phyloP scores from a whole-genome alignment of 768 basidiomycete species.

The Lactifluus echinatus region DNA sequence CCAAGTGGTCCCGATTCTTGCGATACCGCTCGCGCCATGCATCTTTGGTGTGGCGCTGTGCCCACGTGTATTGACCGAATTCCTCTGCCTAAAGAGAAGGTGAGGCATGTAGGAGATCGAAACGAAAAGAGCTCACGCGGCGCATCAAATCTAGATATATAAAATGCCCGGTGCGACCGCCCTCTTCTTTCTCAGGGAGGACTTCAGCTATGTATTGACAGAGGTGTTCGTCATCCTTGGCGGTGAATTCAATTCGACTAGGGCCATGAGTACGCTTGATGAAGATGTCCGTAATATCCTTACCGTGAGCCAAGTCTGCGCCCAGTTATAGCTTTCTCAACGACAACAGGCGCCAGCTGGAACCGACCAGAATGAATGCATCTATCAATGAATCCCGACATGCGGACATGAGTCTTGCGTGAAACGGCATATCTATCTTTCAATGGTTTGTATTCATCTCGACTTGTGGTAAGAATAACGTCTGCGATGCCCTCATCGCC shows the following conservation, averaged over 20 bases:
- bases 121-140: slow-evolving; percentile 1
- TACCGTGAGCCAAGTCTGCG: slow-evolving; percentile 5
- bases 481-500: slow-evolving; percentile 1
- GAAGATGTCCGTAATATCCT: not conserved
- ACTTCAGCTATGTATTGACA: slow-evolving; percentile 14
- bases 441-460: not conserved
- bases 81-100: not conserved
- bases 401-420: slow-evolving; percentile 12
- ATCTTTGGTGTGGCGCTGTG: slow-evolving; percentile 17
- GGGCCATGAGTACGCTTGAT: not conserved
- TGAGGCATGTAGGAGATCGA: not conserved
- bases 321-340: not conserved
- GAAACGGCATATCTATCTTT: slow-evolving; percentile 15
- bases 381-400: slow-evolving; percentile 18
- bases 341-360: not conserved
- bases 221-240: slow-evolving; percentile 9
- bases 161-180: slow-evolving; percentile 10
- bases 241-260: slow-evolving; percentile 12
- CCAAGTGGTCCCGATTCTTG: slow-evolving; percentile 18
- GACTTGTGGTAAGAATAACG: slow-evolving; percentile 8
- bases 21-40: slow-evolving; percentile 23
- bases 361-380: slow-evolving; percentile 10
- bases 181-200: slow-evolving; percentile 9
- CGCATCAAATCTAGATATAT: slow-evolving; percentile 16
- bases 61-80: slow-evolving; percentile 17